phyloP scores from a whole-genome alignment of 495 filamentous ascomycete genomes.

The Podospora conica region DNA sequence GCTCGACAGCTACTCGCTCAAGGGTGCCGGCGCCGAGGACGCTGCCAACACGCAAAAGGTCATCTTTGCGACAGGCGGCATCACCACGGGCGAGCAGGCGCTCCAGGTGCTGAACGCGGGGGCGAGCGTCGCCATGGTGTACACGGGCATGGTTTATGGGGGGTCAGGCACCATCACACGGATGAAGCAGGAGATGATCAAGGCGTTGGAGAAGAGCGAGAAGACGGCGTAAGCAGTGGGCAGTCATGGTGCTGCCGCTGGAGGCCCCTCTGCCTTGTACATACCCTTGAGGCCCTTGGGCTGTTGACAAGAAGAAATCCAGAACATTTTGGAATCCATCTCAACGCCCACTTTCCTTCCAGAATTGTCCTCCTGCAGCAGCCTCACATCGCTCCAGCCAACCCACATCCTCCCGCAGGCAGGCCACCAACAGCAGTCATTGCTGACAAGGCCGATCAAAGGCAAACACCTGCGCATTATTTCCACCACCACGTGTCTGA shows the following conservation, averaged over 20 bases:
- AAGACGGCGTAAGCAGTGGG: constrained; percentile 4
- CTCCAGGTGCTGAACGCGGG: constrained; percentile 73
- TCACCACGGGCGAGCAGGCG: constrained; percentile 78
- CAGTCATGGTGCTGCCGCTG: background rate
- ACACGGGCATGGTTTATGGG: constrained; percentile 73
- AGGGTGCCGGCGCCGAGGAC: constrained; percentile 10
- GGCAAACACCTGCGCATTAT: background rate
- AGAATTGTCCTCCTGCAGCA: background rate
- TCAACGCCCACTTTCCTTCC: background rate
- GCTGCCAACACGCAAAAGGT: constrained; percentile 54
- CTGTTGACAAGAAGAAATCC: background rate
- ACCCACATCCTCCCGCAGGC: background rate
- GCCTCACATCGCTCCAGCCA: background rate
- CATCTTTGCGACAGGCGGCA: constrained; percentile 88
- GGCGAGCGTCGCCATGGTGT: constrained; percentile 81
- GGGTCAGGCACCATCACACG: constrained; percentile 79
- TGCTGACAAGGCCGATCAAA: background rate
- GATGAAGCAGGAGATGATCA: constrained; percentile 80
- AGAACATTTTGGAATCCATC: background rate
- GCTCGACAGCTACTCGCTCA: constrained; percentile 52
- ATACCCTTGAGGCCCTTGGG: background rate
- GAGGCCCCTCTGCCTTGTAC: background rate
- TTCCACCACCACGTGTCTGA: background rate
- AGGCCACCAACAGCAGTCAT: background rate
- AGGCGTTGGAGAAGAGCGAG: constrained; percentile 25